Base-by-base conservation (phyloP, 176 grass and related monocot genomes). In the Bothriochloa decipiens region DNA sequence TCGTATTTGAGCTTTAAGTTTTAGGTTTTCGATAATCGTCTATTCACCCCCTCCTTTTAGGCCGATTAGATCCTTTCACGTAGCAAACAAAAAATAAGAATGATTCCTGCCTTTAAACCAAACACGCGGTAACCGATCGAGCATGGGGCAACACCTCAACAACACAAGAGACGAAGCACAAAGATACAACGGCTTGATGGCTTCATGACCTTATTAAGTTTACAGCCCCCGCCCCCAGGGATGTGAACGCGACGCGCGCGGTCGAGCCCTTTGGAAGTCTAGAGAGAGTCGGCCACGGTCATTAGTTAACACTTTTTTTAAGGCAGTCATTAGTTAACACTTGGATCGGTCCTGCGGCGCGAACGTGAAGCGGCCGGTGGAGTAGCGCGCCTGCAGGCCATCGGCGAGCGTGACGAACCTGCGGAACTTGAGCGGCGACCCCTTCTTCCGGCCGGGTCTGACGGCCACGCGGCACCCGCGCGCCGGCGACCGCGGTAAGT, bases 361-460 rank as follows among this genome's bases (percentile, higher is more conserved):
- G 86, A 95, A 95, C 10, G 78, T 27, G 40, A 95, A 90, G 81
- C 33, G 28, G 73, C 93, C 88, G 58, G 83, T 72, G 0, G 65
- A 68, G 71, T 90, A 95, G 39, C 82, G 75, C 22, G 45, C 79
- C 77, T 86, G 69, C 33, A 90, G 55, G 13, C 87, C 92, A 29
- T 80, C 47, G 65, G 63, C 10, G 65, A 74, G 70, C 80, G 65
- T 18, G 35, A 92, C 74, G 77, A 92, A 65, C 80, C 61, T 79
- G 37, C 87, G 79, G 65, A 90, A 88, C 85, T 73, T 81, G 58
- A 95, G 90, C 43, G 27, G 50, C 63, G 81, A 58, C 22, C 88
- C 86, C 69, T 22, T 40, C 33, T 23, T 83, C 75, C 41, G 0
- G 28, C 39, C 42, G 10, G 93, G 88, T 27, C 65, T 74, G 17